Percentiles rank a stretch among this genome's conserved stretches.
phyloP scores from a whole-genome alignment of 2,329 filamentous ascomycete species.

The Mariannaea sp. region DNA sequence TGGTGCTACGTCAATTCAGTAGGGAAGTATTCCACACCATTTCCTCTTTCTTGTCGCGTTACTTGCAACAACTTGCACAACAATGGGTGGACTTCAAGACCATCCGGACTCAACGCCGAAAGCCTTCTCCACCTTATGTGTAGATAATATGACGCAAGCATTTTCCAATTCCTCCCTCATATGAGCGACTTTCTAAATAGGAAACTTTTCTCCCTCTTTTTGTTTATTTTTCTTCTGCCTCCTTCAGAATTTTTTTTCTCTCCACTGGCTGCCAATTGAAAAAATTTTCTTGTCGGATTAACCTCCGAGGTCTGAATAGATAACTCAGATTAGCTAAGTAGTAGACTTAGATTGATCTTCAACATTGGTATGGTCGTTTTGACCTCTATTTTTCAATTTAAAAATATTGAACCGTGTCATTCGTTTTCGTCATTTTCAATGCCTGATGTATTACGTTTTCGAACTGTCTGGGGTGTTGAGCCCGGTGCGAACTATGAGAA shows the following conservation, averaged over 20 bases:
- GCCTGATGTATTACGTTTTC: conserved; percentile 18
- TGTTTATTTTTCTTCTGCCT: conserved; percentile 12
- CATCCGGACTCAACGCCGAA: too few species aligned
- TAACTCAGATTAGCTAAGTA: conserved; percentile 8
- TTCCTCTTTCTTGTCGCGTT: too few species aligned
- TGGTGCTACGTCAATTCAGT: too few species aligned
- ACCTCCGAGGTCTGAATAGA: background rate
- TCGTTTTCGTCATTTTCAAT: background rate
- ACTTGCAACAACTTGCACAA: too few species aligned
- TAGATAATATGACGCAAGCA: too few species aligned
- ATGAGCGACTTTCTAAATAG: conserved; percentile 8
- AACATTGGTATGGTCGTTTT: too few species aligned
- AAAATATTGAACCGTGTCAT: background rate
- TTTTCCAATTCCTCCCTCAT: too few species aligned
- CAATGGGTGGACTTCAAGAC: too few species aligned
- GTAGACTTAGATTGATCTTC: too few species aligned
- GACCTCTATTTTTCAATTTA: background rate
- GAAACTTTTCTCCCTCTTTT: conserved; percentile 17
- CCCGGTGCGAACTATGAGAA: conserved; percentile 17
- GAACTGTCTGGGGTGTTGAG: conserved; percentile 19
- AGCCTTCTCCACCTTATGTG: too few species aligned
- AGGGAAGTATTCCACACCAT: too few species aligned
- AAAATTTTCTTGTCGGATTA: conserved; percentile 2
- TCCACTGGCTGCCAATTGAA: background rate
- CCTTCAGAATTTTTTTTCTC: background rate